Evolutionary conservation across 306 rosid genomes (phyloP).

Genomic region (Myrica gale): DNA sequence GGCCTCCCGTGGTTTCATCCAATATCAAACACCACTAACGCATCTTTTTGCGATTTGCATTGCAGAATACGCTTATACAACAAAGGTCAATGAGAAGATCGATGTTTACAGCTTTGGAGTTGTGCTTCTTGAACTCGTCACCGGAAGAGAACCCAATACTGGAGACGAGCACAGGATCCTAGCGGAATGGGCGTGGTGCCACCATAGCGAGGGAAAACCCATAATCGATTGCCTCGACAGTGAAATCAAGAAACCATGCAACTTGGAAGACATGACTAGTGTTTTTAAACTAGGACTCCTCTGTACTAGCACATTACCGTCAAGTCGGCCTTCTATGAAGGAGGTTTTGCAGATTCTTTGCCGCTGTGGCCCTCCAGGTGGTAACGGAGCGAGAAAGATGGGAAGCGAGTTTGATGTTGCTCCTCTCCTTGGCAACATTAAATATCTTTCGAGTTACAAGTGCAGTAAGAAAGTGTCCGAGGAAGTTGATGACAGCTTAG

Average conservation of each 20-base stretch:
- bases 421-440: conserved; percentile 52
- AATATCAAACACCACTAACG: too few species aligned
- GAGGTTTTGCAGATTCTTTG: conserved; percentile 69
- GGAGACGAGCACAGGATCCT: conserved; percentile 52
- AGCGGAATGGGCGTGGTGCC: conserved; percentile 77
- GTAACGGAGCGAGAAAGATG: conserved; percentile 26
- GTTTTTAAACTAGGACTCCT: conserved; percentile 72
- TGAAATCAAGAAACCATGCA: conserved; percentile 46
- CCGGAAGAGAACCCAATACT: conserved; percentile 61
- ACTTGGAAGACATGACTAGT: conserved; percentile 52
- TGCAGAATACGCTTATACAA: conserved; percentile 72
- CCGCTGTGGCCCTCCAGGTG: conserved; percentile 33
- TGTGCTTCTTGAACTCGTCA: conserved; percentile 74
- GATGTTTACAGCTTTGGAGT: conserved; percentile 87
- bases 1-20: too few species aligned
- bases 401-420: conserved; percentile 48
- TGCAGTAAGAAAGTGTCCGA: conserved; percentile 23
- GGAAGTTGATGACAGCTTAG: conserved; percentile 34
- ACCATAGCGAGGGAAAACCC: conserved; percentile 48
- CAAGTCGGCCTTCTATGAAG: conserved; percentile 63
- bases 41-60: conserved; percentile 2
- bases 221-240: conserved; percentile 51
- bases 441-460: conserved; percentile 60
- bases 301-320: conserved; percentile 64
- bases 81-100: conserved; percentile 66